Evolutionary conservation across 129 eudicot species (phyloP).

Genomic region (Flaveria brownii): DNA sequence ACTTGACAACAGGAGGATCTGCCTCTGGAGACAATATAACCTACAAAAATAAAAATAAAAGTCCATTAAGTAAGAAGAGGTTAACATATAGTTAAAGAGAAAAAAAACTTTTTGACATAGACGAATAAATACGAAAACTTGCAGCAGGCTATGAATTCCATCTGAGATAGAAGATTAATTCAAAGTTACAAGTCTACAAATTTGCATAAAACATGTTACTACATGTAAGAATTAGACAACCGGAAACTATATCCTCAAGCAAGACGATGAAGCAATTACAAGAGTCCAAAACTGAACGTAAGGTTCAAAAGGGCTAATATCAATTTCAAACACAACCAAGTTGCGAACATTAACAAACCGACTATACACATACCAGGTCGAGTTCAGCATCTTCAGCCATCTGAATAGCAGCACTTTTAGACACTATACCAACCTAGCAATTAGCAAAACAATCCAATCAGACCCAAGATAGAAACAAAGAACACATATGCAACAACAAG

Average conservation of each 20-base stretch:
- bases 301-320: background rate
- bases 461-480: background rate
- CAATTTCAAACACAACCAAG: background rate
- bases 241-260: background rate
- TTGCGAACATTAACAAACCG: background rate
- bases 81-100: conserved; percentile 2
- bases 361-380: conserved; percentile 67
- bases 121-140: background rate
- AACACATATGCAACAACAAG: background rate
- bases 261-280: background rate
- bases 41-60: conserved; percentile 36
- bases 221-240: too few relatives aligned
- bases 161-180: background rate
- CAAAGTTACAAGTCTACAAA: background rate
- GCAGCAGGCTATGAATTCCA: background rate
- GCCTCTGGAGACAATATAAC: conserved; percentile 89
- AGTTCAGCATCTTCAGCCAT: conserved; percentile 90
- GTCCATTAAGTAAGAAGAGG: background rate
- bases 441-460: conserved; percentile 38
- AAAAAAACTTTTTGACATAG: background rate
- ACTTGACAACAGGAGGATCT: conserved; percentile 88
- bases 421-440: conserved; percentile 74
- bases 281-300: background rate
- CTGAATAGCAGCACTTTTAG: conserved; percentile 71
- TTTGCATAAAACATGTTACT: too few relatives aligned